A percentile compares a stretch with the other conserved stretches of the same genome.
phyloP scores from a whole-genome alignment of 257 asterid species.

The Nicotiana sylvestris region DNA sequence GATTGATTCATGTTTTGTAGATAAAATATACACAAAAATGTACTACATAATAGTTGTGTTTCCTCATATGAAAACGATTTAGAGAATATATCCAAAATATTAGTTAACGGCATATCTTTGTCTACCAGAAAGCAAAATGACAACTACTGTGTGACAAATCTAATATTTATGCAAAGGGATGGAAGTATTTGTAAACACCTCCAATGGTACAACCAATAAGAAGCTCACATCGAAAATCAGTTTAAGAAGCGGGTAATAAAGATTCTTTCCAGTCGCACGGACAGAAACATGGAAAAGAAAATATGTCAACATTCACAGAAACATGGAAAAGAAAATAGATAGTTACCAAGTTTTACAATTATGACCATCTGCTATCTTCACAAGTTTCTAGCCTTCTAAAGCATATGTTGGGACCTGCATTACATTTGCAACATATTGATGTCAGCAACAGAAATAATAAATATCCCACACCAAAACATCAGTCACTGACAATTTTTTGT shows the following conservation, averaged over 20 bases:
- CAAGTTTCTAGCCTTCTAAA: constrained; percentile 48
- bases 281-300: not conserved
- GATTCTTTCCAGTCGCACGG: not conserved
- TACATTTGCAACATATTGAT: constrained; percentile 13
- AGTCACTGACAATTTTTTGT: not conserved
- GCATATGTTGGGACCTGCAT: constrained; percentile 69
- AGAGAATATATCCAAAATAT: not conserved
- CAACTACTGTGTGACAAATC: too few relatives aligned
- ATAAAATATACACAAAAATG: not conserved
- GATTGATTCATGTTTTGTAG: not conserved
- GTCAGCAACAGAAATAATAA: not conserved
- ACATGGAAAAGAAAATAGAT: constrained; percentile 13
- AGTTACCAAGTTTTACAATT: not conserved
- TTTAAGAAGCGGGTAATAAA: not conserved
- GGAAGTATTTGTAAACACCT: not conserved
- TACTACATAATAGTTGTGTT: not conserved
- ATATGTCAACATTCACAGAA: not conserved
- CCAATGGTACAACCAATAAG: not conserved
- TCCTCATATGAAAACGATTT: not conserved
- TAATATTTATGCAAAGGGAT: too few relatives aligned
- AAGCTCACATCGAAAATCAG: not conserved
- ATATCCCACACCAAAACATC: not conserved
- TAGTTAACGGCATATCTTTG: not conserved
- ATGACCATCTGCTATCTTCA: constrained; percentile 17
- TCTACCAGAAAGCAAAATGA: too few relatives aligned